phyloP scores from a whole-genome alignment of 371 early-diverging fungal genomes.

The Funneliformis caledonium region DNA sequence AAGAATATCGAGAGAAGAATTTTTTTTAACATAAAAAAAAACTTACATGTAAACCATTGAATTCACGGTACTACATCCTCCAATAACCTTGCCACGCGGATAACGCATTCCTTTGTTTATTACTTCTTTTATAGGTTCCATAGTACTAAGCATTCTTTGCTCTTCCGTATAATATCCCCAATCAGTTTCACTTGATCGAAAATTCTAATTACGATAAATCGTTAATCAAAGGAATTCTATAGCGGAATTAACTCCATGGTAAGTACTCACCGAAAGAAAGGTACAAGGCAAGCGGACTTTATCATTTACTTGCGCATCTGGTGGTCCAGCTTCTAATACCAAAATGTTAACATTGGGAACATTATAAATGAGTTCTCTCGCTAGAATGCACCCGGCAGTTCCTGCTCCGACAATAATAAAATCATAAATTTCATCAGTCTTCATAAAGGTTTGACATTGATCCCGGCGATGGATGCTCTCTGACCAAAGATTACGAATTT shows the following conservation, averaged over 20 bases:
- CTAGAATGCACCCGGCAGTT: neutral
- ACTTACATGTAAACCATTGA: neutral
- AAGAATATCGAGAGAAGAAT: no score
- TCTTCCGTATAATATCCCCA: neutral
- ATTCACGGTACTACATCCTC: neutral
- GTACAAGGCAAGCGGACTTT: neutral
- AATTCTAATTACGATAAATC: neutral
- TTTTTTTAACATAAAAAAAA: neutral
- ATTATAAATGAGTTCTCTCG: neutral
- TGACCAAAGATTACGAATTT: neutral
- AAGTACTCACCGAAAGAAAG: neutral
- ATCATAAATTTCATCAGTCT: neutral
- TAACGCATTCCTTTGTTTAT: neutral
- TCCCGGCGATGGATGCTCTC: neutral
- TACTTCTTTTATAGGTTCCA: neutral
- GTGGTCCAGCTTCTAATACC: neutral
- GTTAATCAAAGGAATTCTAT: neutral
- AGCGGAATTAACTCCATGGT: neutral
- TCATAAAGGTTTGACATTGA: neutral
- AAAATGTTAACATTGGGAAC: neutral
- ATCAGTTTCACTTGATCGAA: neutral
- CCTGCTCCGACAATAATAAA: neutral
- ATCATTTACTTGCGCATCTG: neutral
- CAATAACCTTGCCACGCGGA: neutral
- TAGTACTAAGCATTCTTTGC: neutral